A percentile compares a stretch with the other conserved stretches of the same genome.
Evolutionary conservation across 495 filamentous ascomycete genomes (phyloP).

Genomic region (Neurospora sp.): DNA sequence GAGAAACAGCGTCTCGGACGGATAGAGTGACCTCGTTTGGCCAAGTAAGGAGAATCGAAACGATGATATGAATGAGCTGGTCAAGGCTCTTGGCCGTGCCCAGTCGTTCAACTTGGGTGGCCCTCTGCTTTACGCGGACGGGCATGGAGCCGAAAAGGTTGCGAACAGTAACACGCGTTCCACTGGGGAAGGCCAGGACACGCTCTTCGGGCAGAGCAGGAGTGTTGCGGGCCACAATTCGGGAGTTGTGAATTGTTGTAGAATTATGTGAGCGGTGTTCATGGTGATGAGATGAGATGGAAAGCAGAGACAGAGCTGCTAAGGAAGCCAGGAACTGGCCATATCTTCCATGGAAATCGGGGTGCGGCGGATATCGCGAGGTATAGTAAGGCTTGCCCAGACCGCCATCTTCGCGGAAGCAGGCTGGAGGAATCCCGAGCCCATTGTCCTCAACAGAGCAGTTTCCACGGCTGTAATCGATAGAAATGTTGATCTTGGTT

Average conservation of each 20-base stretch:
- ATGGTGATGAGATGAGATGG: slow-evolving; percentile 66
- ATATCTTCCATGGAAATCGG: slow-evolving; percentile 51
- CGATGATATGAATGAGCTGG: slow-evolving; percentile 45
- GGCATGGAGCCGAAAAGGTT: slow-evolving; percentile 95
- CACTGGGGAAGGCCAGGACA: slow-evolving; percentile 48
- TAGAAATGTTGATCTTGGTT: slow-evolving; percentile 54
- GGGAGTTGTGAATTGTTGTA: slow-evolving; percentile 62
- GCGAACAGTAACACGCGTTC: slow-evolving; percentile 70
- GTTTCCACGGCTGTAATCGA: slow-evolving; percentile 67
- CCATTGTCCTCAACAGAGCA: slow-evolving; percentile 89
- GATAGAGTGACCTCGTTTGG: slow-evolving; percentile 31
- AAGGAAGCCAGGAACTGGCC: slow-evolving; percentile 74
- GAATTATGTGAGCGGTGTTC: slow-evolving; percentile 46
- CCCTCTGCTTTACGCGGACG: slow-evolving; percentile 81
- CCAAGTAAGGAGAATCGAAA: slow-evolving; percentile 61
- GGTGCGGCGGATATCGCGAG: slow-evolving; percentile 50
- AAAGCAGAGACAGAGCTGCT: slow-evolving; percentile 64
- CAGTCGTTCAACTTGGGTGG: slow-evolving; percentile 46
- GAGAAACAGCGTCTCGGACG: slow-evolving; percentile 28
- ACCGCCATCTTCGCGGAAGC: slow-evolving; percentile 62
- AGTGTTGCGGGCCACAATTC: slow-evolving; percentile 52
- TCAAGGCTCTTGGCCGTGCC: slow-evolving; percentile 51
- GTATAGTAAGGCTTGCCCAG: slow-evolving; percentile 71
- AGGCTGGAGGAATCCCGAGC: slow-evolving; percentile 58
- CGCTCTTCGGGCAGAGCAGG: slow-evolving; percentile 55